Evolutionary conservation across 257 asterid species (phyloP).

Genomic region (Jasminum sambac): DNA sequence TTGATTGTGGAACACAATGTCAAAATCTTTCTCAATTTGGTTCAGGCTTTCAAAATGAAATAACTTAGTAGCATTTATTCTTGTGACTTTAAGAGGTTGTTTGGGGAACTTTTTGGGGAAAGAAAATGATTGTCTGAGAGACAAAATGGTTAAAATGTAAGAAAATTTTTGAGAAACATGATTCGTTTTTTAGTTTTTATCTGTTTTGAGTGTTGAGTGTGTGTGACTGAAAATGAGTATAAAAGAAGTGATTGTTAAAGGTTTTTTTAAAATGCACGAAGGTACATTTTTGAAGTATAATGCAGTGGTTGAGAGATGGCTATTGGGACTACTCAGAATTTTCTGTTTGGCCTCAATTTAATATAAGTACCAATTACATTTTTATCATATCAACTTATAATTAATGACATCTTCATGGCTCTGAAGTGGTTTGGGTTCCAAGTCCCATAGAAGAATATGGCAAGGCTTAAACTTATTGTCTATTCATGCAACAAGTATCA

Average conservation of each 20-base stretch:
- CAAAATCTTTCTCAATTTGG: constrained; percentile 3
- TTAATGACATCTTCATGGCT: neutral
- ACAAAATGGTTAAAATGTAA: too few relatives aligned
- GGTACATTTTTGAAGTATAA: neutral
- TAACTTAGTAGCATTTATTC: constrained; percentile 8
- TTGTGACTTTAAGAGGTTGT: neutral
- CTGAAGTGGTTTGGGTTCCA: neutral
- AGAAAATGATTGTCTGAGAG: too few relatives aligned
- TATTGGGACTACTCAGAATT: neutral
- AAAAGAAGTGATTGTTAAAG: too few relatives aligned
- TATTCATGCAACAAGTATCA: neutral
- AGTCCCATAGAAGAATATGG: neutral
- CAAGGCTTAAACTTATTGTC: constrained; percentile 3
- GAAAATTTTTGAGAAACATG: too few relatives aligned
- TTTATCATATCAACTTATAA: neutral
- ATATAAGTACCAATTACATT: neutral
- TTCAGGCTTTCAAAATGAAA: constrained; percentile 13
- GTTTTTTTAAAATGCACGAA: too few relatives aligned
- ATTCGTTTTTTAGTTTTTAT: too few relatives aligned
- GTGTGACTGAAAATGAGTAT: too few relatives aligned
- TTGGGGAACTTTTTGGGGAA: too few relatives aligned
- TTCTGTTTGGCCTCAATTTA: constrained; percentile 4
- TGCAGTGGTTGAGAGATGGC: constrained; percentile 4
- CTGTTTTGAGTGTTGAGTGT: too few relatives aligned
- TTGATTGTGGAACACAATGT: constrained; percentile 3